Evolutionary conservation across 306 rosid species (phyloP), one percentile per base, ranked within the genome.

Genomic region (Fagus sylvatica): DNA sequence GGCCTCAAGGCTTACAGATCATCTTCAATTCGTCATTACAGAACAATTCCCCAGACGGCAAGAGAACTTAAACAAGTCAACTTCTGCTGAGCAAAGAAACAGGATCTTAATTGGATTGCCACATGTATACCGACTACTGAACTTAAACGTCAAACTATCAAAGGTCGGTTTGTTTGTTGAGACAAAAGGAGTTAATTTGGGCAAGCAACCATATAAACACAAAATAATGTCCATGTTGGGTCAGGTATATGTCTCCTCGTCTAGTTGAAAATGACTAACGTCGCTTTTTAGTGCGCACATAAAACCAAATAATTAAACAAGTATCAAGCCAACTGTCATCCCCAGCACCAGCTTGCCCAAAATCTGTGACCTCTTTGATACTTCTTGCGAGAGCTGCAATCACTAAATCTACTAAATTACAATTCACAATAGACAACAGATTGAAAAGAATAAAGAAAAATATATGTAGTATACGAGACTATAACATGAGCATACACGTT

Each of bases 251-350:
- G 83, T 85, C 74, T 51, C 84, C 83, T 61, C 42, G 42, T 7
- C n/a, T 7, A 34, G 8, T 42, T 32, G 69, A 79, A 83, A 75
- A 43, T 85, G 86, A 76, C 88, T 66, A 73, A 83, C 57, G 16
- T 15, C 19, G 28, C 15, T 6, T 28, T 53, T 6, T 66, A 16
- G 13, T 37, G 34, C 28, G 6, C 8, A 68, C 42, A 46, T 46
- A 46, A 10, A 57, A 59, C 37, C 56, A 32, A 13, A 74, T 53
- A 43, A 43, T 43, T 43, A 61, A 64, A 30, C 16, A 28, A 55
- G 53, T 11, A 32, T 30, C 40, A 49, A 49, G 16, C 10, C 7
- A 43, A 10, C 54, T 69, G 67, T 48, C 41, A 1, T 76, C 33
- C 59, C 34, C 68, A 32, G 40, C 22, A 40, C 37, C 42, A 42